Evolutionary conservation across 192 early-diverging fungal genomes (phyloP).

Genomic region (Linnemannia hyalina): DNA sequence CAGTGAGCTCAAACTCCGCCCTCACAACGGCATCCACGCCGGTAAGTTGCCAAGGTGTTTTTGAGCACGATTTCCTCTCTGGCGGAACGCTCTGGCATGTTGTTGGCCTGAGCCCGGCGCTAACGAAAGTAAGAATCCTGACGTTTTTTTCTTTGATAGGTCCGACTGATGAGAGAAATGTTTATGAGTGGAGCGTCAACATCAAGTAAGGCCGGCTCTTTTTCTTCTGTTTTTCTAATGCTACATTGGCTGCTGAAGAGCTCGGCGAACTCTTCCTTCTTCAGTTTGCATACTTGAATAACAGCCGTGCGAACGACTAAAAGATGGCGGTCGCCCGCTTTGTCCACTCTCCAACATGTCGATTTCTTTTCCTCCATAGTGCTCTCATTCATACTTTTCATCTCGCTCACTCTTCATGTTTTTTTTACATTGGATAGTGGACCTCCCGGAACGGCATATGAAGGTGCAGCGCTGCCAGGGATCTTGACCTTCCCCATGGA

Average conservation of each 20-base stretch:
- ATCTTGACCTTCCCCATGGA: constrained; percentile 87
- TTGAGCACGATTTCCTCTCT: not conserved
- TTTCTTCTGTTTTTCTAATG: not conserved
- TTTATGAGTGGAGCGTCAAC: not conserved
- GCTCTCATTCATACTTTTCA: not conserved
- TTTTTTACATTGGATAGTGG: not conserved
- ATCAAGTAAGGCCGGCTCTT: not conserved
- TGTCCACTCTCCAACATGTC: too few species aligned
- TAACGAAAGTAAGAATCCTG: not conserved
- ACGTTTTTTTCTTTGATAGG: not conserved
- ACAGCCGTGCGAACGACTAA: too few species aligned
- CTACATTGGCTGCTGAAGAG: not conserved
- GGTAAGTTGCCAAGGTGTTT: not conserved
- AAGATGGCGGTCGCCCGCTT: too few species aligned
- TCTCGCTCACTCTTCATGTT: not conserved
- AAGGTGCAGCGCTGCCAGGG: constrained; percentile 61
- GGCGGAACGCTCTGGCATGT: not conserved
- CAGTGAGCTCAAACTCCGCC: not conserved
- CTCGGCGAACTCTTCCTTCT: too few species aligned
- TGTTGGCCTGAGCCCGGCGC: not conserved
- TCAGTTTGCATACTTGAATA: too few species aligned
- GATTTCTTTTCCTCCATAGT: too few species aligned
- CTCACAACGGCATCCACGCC: not conserved
- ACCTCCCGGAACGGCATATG: not conserved
- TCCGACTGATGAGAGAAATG: not conserved